Conservation (phyloP, 2,329 filamentous ascomycete genomes). For the Corynespora cassiicola region DNA sequence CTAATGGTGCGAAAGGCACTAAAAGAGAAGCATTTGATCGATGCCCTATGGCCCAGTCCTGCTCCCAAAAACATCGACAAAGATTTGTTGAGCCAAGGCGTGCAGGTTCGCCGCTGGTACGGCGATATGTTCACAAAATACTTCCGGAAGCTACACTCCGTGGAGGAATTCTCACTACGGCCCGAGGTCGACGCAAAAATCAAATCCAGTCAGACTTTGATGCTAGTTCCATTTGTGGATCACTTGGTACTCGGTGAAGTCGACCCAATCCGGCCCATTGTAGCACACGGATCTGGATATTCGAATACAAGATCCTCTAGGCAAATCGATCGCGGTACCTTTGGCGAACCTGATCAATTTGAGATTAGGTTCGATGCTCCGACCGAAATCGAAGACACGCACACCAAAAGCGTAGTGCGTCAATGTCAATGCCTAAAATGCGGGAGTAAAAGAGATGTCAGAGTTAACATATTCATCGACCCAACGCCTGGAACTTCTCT, state of each 20-base stretch:
- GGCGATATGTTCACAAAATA: constrained; percentile 48
- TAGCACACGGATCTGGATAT: constrained; percentile 38
- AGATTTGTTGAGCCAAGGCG: constrained; percentile 38
- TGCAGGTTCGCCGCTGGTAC: constrained; percentile 42
- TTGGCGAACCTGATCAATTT: constrained; percentile 37
- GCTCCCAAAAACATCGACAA: constrained; percentile 31
- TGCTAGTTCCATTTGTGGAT: constrained; percentile 41
- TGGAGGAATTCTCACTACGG: constrained; percentile 38
- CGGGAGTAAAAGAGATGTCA: constrained; percentile 41
- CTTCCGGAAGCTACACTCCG: constrained; percentile 34
- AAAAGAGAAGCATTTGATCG: constrained; percentile 46
- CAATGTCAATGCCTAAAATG: constrained; percentile 45
- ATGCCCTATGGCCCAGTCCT: constrained; percentile 42
- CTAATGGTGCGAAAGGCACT: constrained; percentile 45
- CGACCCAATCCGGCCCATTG: constrained; percentile 42
- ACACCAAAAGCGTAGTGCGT: constrained; percentile 36
- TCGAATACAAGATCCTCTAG: constrained; percentile 27
- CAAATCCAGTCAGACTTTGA: constrained; percentile 38
- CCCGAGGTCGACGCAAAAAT: constrained; percentile 39
- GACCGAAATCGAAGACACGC: constrained; percentile 33
- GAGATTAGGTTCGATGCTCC: constrained; percentile 44
- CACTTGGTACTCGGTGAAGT: constrained; percentile 40
- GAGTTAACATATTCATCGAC: constrained; percentile 41
- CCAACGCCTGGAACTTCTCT: constrained; percentile 26
- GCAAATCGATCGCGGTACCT: constrained; percentile 21